These are phyloP conservation scores for Brassica juncea DNA, from an alignment of 345 rosid species.

Conservation along the genomic window DNA sequence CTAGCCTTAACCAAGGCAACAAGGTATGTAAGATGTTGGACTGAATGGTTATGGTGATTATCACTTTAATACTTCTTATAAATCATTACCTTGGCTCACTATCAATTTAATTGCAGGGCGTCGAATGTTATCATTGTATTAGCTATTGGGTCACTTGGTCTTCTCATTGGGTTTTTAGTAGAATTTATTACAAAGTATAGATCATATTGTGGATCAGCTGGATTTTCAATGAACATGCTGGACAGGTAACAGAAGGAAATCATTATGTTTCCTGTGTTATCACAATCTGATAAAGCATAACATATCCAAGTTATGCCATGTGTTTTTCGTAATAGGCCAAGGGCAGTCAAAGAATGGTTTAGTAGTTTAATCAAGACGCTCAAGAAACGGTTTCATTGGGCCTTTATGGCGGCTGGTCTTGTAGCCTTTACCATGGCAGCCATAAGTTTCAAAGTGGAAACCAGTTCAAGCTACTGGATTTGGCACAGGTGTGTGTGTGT, in stretches of 20 bases:
- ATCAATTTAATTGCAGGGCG: slow-evolving; percentile 57
- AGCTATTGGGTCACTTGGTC: slow-evolving; percentile 77
- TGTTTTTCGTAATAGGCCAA: slow-evolving; percentile 47
- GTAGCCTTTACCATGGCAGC: slow-evolving; percentile 69
- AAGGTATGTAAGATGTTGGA: slow-evolving; percentile 50
- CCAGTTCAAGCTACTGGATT: slow-evolving; percentile 90
- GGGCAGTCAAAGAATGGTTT: slow-evolving; percentile 51
- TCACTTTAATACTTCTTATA: slow-evolving; percentile 12
- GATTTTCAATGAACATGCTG: slow-evolving; percentile 49
- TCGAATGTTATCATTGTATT: slow-evolving; percentile 79
- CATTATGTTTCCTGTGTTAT: background rate
- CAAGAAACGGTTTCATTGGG: slow-evolving; percentile 69
- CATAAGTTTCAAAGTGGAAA: slow-evolving; percentile 77
- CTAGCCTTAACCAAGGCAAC: slow-evolving; percentile 95
- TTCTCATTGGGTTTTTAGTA: slow-evolving; percentile 72
- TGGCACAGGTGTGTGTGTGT: slow-evolving; percentile 79
- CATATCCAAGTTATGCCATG: slow-evolving; percentile 2
- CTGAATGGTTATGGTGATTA: slow-evolving; percentile 6
- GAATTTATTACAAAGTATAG: slow-evolving; percentile 67
- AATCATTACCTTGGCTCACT: background rate
- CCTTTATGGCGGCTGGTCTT: slow-evolving; percentile 64
- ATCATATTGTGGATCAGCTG: slow-evolving; percentile 53
- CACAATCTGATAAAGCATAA: background rate
- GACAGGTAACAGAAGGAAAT: slow-evolving; percentile 50
- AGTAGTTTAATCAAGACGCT: slow-evolving; percentile 58